Conservation (phyloP, 257 asterid species). For the Solanum boliviense region DNA sequence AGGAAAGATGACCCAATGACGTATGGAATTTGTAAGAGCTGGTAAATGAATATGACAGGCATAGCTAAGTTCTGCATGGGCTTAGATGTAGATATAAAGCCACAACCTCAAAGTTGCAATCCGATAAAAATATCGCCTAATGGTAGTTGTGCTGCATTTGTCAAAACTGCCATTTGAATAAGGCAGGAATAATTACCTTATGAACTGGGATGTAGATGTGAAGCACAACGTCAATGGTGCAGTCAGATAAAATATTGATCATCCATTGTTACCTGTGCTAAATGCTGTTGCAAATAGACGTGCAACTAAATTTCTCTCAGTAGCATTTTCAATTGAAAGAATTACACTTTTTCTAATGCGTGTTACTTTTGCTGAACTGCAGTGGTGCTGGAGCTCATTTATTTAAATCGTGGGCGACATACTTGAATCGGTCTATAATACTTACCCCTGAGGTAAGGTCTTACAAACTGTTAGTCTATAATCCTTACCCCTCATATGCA, state of each 20-base stretch:
- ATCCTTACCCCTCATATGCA: neutral
- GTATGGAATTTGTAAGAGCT: neutral
- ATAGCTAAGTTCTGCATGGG: neutral
- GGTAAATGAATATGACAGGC: neutral
- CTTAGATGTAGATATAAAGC: neutral
- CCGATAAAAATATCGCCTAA: neutral
- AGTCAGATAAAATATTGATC: neutral
- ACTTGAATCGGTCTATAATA: constrained; percentile 79
- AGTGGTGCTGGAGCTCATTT: constrained; percentile 99
- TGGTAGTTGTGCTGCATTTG: neutral
- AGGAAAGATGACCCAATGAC: neutral
- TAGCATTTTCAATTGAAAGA: neutral
- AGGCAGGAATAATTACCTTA: neutral
- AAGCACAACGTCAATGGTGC: neutral
- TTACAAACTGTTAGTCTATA: neutral
- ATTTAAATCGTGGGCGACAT: constrained; percentile 89
- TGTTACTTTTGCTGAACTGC: constrained; percentile 12
- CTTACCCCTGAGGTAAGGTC: constrained; percentile 85
- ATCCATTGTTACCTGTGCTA: neutral
- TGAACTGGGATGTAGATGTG: neutral
- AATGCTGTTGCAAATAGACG: neutral
- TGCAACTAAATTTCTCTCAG: neutral
- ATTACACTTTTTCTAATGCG: neutral
- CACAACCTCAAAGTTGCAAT: neutral
- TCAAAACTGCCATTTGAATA: neutral